These are phyloP conservation scores for Aspergillus baeticus DNA, from an alignment of 495 filamentous ascomycete genomes.

Conservation along the genomic window DNA sequence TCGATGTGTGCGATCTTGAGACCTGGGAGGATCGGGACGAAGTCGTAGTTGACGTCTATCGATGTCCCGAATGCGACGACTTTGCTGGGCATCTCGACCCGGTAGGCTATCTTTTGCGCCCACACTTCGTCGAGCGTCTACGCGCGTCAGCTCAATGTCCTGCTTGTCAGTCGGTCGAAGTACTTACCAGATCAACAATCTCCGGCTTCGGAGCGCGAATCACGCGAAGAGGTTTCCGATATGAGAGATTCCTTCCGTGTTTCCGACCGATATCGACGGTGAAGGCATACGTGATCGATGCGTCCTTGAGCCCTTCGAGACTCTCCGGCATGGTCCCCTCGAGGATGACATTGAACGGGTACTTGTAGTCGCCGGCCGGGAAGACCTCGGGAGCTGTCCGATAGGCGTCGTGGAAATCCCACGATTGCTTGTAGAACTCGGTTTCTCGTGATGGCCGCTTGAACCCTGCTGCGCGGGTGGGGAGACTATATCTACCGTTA, in stretches of 20 bases:
- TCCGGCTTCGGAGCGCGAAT: not conserved
- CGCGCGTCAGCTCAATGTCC: not conserved
- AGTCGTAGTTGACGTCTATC: not conserved
- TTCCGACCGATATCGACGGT: conserved; percentile 1
- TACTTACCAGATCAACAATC: not conserved
- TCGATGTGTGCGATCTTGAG: not conserved
- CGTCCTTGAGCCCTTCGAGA: not conserved
- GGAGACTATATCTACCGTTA: not conserved
- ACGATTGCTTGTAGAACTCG: not conserved
- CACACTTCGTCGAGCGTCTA: not conserved
- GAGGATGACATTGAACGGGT: not conserved
- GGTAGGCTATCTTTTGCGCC: not conserved
- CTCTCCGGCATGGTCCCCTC: not conserved
- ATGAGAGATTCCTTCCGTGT: not conserved
- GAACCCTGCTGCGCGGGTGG: not conserved
- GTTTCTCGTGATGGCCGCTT: not conserved
- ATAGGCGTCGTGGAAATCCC: not conserved
- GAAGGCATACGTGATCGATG: not conserved
- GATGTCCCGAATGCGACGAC: not conserved
- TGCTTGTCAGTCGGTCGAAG: too few relatives aligned
- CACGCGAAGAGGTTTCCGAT: not conserved
- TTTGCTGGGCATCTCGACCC: not conserved
- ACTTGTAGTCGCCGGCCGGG: not conserved
- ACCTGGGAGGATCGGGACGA: not conserved
- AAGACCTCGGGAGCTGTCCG: not conserved